Base-by-base conservation (phyloP, 2,329 filamentous ascomycete genomes). In the Aspergillus fischeri region DNA sequence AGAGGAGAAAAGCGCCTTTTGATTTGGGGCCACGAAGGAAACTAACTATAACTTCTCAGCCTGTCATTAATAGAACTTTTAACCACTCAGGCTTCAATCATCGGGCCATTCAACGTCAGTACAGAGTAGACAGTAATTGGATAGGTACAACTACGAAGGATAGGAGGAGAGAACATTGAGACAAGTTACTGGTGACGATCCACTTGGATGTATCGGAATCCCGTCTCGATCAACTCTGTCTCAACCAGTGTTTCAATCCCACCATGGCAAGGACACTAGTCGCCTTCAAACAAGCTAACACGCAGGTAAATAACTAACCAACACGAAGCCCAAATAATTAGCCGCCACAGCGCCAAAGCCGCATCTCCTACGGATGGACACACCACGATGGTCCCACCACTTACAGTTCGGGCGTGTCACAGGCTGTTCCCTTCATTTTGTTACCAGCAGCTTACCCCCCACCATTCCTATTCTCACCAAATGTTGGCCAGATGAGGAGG, bases 171-270 rank as follows among this genome's bases (percentile, higher is more conserved):
- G 32, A 35, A 35, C 11, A 35, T 14, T 17, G 32, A 35, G 32
- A 6, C 32, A 7, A 3, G 32, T 17, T 35, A 35, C 32, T 17
- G 32, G 14, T 14, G 2, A 17, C 42, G 42, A 45, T 45, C 42
- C 42, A 24, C 21, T 14, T 45, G 42, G 42, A 45, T 44, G 41
- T 44, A 44, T 52, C 51, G 48, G 53, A 52, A 52, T 25, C 35
- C 47, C 44, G 27, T 35, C 45, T 45, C 42, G n/a, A 45, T 45
- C 42, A 38, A 44, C 59, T 59, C 42, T 27, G 55, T 58, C 63
- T 59, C 54, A 54, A 60, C 64, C 64, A 66, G 65, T 61, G 65
- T 67, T 65, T 67, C 63, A 65, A 58, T 55, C 53, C 32, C 10
- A 49, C 48, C 41, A 44, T 44, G n/a, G 8, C 41, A 44, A 44